Evolutionary conservation across 2,329 filamentous ascomycete genomes (phyloP), one percentile per base, ranked within the genome.

Genomic region (Fusarium beomiforme): DNA sequence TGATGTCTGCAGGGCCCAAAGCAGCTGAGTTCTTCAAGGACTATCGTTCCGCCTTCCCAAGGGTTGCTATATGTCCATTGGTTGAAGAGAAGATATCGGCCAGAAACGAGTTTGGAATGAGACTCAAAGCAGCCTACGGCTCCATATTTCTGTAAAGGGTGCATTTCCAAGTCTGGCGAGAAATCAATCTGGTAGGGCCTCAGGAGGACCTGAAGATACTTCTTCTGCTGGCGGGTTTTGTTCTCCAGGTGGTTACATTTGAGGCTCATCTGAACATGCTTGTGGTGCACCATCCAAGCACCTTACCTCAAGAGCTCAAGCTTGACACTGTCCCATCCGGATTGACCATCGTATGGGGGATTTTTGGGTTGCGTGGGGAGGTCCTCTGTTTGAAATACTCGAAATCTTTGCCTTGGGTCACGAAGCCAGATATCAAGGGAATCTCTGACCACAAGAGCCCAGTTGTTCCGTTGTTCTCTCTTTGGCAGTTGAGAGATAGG

Each of bases 1-100:
- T 67, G 61, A 47, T 67, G 64, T n/a, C 1, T 6, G 23, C 64
- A 67, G 31, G 31, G 13, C 7, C 54, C 36, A n/a, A 67, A 53
- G 12, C 5, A 0, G 6, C 8, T 23, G 14, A 50, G 19, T 8
- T 39, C n/a, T 19, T 6, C 5, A 6, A 31, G 11, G 13, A 10
- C 2, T 8, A 51, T 6, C 9, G 10, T 21, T 21, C 19, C 16
- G 4, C 4, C 3, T 8, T 4, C 7, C 17, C 10, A 5, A 8
- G 34, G 16, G 13, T 23, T 49, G 23, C 16, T 14, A 24, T 36
- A 67, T 10, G 12, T 29, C 37, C 47, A 47, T n/a, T 39, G 7
- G 23, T 29, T 55, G 24, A 61, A 61, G 5, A 66, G 24, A 19
- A 68, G 23, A 24, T 57, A 68, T 23, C 44, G 54, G 19, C 44